phyloP scores from a whole-genome alignment of 2,329 filamentous ascomycete genomes.

The Hypomyces perniciosus region DNA sequence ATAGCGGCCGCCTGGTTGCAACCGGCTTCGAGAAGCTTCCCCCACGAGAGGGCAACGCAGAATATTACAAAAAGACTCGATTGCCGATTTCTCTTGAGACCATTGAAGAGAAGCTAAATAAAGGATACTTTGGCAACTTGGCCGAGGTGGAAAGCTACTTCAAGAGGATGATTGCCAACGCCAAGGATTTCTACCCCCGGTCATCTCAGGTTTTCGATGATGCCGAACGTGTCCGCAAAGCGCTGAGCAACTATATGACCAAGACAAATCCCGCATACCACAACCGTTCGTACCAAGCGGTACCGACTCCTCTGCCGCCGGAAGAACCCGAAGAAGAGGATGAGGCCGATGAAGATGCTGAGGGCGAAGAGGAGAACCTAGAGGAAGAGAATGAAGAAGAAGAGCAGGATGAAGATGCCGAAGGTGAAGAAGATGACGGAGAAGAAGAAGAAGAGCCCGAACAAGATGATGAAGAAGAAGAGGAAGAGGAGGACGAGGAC shows the following conservation, averaged over 20 bases:
- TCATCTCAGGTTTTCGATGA: constrained; percentile 70
- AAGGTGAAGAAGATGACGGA: constrained; percentile 24
- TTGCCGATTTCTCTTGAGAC: constrained; percentile 74
- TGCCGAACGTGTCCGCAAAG: constrained; percentile 80
- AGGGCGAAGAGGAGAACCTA: constrained; percentile 24
- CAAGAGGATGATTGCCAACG: constrained; percentile 82
- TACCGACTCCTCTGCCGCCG: constrained; percentile 64
- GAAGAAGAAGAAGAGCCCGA: constrained; percentile 23
- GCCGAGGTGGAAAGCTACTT: constrained; percentile 76
- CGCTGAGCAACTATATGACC: constrained; percentile 81
- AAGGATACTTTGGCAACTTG: constrained; percentile 62
- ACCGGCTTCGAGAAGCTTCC: constrained; percentile 70
- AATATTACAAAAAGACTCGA: constrained; percentile 72
- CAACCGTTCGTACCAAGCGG: constrained; percentile 58
- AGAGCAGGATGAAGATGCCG: constrained; percentile 29
- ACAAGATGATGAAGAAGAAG: constrained; percentile 22
- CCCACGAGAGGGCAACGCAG: constrained; percentile 55
- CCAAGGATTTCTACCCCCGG: constrained; percentile 75
- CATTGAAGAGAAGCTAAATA: constrained; percentile 68
- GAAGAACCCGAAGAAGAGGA: constrained; percentile 26
- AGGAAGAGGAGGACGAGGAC: constrained; percentile 25
- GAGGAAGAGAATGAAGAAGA: constrained; percentile 30
- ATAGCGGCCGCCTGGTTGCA: constrained; percentile 66
- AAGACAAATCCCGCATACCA: constrained; percentile 80
- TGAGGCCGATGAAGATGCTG: constrained; percentile 24